Conservation (phyloP, 2,329 filamentous ascomycete species). For the Colletotrichum coccodes region DNA sequence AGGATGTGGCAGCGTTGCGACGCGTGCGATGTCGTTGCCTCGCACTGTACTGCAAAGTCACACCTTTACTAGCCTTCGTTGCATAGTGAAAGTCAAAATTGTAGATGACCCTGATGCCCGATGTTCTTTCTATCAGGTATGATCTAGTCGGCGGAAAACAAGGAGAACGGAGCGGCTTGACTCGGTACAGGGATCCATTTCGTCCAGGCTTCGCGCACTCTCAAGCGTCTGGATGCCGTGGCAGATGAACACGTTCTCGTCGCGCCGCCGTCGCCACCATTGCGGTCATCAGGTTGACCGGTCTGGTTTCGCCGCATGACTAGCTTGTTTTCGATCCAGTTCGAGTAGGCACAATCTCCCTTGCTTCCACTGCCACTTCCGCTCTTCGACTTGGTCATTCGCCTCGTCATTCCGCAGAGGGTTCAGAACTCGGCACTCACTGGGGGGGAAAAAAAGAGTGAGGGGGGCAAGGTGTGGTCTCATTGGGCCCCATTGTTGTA, state of each 20-base stretch:
- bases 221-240: background rate
- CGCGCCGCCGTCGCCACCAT: background rate
- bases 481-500: slow-evolving; percentile 4
- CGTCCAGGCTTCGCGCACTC: background rate
- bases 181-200: background rate
- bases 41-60: slow-evolving; percentile 17
- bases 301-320: background rate
- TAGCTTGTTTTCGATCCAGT: background rate
- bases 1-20: background rate
- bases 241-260: background rate
- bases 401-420: background rate
- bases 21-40: background rate
- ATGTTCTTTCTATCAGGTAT: background rate
- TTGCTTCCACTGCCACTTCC: background rate
- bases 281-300: background rate
- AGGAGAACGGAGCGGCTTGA: background rate
- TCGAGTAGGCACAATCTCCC: background rate
- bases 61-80: background rate
- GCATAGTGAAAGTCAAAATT: background rate
- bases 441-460: background rate
- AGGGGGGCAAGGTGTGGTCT: background rate
- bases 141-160: background rate
- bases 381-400: background rate
- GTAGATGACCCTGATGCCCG: background rate
- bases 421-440: background rate